Base-by-base conservation (phyloP, 2,329 filamentous ascomycete species). In the Chaetomiaceae sp. region DNA sequence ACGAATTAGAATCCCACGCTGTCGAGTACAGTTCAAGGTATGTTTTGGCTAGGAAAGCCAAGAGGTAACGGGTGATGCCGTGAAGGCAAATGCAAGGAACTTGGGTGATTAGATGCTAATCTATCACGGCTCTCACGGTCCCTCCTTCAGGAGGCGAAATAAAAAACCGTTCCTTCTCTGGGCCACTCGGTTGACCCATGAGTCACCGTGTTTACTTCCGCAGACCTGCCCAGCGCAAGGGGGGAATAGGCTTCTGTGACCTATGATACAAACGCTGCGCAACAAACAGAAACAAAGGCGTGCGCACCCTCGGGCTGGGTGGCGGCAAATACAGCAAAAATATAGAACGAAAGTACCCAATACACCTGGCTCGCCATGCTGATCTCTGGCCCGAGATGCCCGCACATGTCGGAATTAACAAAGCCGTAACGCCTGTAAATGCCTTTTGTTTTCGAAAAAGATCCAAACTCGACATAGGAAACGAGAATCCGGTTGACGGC, bases 381-480 rank as follows among this genome's bases (percentile, higher is more conserved):
- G 42, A 50, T 43, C 38, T 47, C 44, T 55, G 40, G 16, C 46
- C 56, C 46, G 27, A 55, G 55, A 51, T 38, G 49, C 49, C 52
- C 37, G 21, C 27, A 47, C 29, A 44, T 29, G 21, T 48, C 33
- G 32, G 38, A 32, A 37, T 16, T 48, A 36, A 48, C 5, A 51
- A 27, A 36, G 7, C 47, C 20, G 41, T 23, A 62, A 65, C 62
- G 61, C 63, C 62, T 52, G 56, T 48, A 62, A 62, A 65, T 64
- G 61, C 63, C 57, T 55, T 58, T 58, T 37, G 57, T 55, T 53
- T 55, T n/a, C 36, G n/a, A 38, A 44, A 33, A 21, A 55, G 16
- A 9, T 32, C 49, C 37, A 30, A 37, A 41, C 16, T 37, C 29
- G 49, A 59, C 54, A 60, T 48, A 55, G 30, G 38, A 55, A 54